Evolutionary conservation across 371 early-diverging fungal genomes (phyloP), one percentile per base, ranked within the genome.

Genomic region (Haplosporangium sp.): DNA sequence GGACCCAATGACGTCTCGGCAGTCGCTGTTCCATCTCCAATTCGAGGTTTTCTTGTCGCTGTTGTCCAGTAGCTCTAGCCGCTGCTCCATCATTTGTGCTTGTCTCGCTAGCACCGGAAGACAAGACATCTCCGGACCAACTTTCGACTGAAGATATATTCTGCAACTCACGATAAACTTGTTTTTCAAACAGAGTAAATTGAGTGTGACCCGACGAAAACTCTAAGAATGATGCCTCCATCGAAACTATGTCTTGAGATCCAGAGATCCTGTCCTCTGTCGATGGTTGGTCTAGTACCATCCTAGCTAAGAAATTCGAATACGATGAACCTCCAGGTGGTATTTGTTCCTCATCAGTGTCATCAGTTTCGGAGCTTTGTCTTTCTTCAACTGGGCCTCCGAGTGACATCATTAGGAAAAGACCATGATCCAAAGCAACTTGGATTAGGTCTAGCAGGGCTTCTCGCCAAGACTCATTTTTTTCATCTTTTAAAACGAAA

Each of bases 361-460:
- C 4, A 19, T 55, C 2, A 6, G 35, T 50, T 27, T 62, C 58
- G 19, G 20, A 35, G 3, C 27, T 27, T 27, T 20, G 45, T 11
- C 40, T 52, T n/a, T 64, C 52, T 27, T 35, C n/a, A 0, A 66
- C 3, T 2, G 67, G 53, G 5, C 71, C 71, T 3, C 76, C 71
- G 5, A 76, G 13, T 3, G 58, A 40, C 52, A 56, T 56, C 74
- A 76, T 66, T 47, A 76, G 13, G 40, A 27, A 35, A 27, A 70
- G 15, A 13, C 77, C 57, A 9, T 63, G 65, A 53, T 65, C 72
- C 10, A 71, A 39, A 6, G 72, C 62, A 63, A 64, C 58, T 55
- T 77, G 72, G 5, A 45, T 57, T 11, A 77, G 65, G n/a, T 67
- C 77, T 37, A 71, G 13, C 1, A 71, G 47, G 6, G 77, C 71